Evolutionary conservation across 2,329 filamentous ascomycete species (phyloP).

Genomic region (Penicillium thymicola): DNA sequence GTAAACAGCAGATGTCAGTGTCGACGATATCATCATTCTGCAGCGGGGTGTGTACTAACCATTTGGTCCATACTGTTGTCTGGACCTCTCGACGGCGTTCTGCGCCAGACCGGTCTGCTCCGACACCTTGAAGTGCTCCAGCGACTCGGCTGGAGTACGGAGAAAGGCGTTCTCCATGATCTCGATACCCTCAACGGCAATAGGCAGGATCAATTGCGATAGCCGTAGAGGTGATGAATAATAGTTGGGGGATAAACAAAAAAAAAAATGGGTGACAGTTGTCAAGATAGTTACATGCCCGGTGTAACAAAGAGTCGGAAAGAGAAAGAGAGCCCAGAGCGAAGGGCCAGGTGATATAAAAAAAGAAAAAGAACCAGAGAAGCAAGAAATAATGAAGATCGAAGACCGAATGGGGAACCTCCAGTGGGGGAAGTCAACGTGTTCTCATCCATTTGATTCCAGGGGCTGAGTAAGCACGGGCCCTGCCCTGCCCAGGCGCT

Average conservation of each 20-base stretch:
- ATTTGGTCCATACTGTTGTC: conserved; percentile 54
- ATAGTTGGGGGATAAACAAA: conserved; percentile 14
- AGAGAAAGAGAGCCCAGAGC: conserved; percentile 9
- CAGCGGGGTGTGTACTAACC: conserved; percentile 40
- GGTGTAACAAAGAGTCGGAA: conserved; percentile 14
- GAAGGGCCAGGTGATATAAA: conserved; percentile 6
- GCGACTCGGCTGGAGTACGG: conserved; percentile 48
- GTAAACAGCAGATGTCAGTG: conserved; percentile 15
- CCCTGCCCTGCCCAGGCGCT: background rate
- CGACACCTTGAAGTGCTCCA: conserved; percentile 52
- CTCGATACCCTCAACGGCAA: conserved; percentile 8
- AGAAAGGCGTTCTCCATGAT: conserved; percentile 55
- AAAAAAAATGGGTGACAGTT: conserved; percentile 4
- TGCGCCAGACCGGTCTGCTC: conserved; percentile 51
- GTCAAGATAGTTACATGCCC: conserved; percentile 19
- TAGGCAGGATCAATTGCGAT: conserved; percentile 4
- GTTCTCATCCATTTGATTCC: conserved; percentile 25
- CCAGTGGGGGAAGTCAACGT: conserved; percentile 22
- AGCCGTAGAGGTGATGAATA: conserved; percentile 16
- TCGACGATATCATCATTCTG: conserved; percentile 2
- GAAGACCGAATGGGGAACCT: conserved; percentile 14
- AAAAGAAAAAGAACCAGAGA: background rate
- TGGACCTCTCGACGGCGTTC: conserved; percentile 45
- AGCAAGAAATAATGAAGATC: conserved; percentile 6
- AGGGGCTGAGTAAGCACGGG: conserved; percentile 20